Conservation (phyloP, 2,329 filamentous ascomycete genomes). For the Diaporthe humulicola region DNA sequence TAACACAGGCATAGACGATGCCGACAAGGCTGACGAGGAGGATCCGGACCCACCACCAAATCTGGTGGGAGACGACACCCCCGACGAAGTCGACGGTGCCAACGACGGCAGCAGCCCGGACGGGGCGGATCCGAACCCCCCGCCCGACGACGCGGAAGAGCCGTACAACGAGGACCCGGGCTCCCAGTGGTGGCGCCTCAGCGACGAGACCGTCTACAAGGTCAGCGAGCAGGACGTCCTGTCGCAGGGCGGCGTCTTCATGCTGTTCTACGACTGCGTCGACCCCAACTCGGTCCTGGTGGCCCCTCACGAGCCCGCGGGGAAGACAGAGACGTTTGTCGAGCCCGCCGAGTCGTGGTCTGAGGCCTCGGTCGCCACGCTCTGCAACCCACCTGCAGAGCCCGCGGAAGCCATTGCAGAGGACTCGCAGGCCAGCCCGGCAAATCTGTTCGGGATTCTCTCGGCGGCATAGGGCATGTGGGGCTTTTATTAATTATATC, state of each 20-base stretch:
- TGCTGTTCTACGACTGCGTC: constrained; percentile 93
- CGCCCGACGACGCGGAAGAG: neutral
- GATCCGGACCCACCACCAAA: constrained; percentile 38
- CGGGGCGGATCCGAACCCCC: constrained; percentile 43
- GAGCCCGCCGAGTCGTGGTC: constrained; percentile 22
- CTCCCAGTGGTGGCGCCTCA: constrained; percentile 88
- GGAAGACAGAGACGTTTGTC: neutral
- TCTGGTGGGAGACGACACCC: constrained; percentile 47
- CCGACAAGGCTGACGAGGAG: constrained; percentile 31
- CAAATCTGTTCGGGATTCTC: constrained; percentile 28
- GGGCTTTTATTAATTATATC: neutral
- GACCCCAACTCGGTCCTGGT: constrained; percentile 64
- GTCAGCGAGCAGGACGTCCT: constrained; percentile 82
- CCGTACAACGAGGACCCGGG: constrained; percentile 47
- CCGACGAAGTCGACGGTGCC: constrained; percentile 37
- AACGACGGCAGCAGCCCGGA: constrained; percentile 32
- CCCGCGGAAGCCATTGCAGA: neutral
- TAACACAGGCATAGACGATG: constrained; percentile 56
- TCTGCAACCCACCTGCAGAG: constrained; percentile 30
- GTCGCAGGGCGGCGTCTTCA: constrained; percentile 87
- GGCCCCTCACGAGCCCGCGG: constrained; percentile 1
- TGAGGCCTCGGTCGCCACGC: constrained; percentile 23
- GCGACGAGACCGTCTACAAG: constrained; percentile 85
- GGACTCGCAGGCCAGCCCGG: neutral
- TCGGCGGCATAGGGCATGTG: neutral